Base-by-base conservation (phyloP, 768 basidiomycete species). In the Trametes maxima region DNA sequence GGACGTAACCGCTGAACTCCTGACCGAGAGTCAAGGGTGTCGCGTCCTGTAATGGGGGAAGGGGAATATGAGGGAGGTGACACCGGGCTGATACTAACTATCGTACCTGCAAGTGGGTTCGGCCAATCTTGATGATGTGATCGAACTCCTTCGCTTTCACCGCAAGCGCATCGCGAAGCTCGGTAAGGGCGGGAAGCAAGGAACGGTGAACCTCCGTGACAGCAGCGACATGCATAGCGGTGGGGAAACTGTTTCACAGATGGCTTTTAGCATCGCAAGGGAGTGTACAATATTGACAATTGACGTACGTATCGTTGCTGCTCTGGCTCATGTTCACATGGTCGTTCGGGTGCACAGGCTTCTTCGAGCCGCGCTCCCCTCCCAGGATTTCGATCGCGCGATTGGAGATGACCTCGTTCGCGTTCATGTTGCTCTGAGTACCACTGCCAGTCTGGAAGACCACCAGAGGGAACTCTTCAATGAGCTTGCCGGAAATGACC, bases 291-390 rank as follows among this genome's bases (percentile, higher is more conserved):
- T 53, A 51, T 40, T 17, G 8, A 80, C 90, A 69, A 51, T 40
- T 17, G 8, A 80, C 90, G 69, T 74, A 94, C 94, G 95, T 95
- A 77, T 99, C 97, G 71, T 99, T 99, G 71, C 94, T 95, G 66
- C 94, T 96, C 76, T 98, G 96, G 74, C 93, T 94, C 91, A 90
- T 96, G 80, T 99, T 99, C 69, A 98, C 95, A 76, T 99, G 97
- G 72, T 99, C 97, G 75, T 99, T 99, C 39, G 97, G 97, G 74
- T 99, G 97, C 1, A 99, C 95, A 10, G 97, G 97, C 69, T 82
- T 93, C 82, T 98, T 99, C 47, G 92, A 94, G 36, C 97, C 97
- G 58, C 98, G 81, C 77, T 95, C 83, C 17, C 97, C 97, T 7
- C 97, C 97, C 62, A 98, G 86, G 63, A 97, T 78, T 78, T 99